Evolutionary conservation across 805 yeast species (phyloP).

Genomic region (Scheffersomyces spartinae): DNA sequence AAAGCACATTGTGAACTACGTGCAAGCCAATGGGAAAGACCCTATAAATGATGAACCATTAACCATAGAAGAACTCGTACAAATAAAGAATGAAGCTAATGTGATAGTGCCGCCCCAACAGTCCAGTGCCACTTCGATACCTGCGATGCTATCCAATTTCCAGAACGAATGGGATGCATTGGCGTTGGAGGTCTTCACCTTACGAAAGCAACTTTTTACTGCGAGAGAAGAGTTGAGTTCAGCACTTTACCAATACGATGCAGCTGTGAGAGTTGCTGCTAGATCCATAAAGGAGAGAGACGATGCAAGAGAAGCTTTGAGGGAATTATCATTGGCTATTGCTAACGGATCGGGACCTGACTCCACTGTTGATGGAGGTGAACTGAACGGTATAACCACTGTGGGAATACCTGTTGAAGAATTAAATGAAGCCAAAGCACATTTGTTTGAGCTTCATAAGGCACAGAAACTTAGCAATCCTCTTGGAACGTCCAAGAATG

Average conservation of each 20-base stretch:
- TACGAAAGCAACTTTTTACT: slow-evolving; percentile 58
- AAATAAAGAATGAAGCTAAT: slow-evolving; percentile 9
- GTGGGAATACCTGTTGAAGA: slow-evolving; percentile 10
- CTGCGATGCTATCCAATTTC: slow-evolving; percentile 59
- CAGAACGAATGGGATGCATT: slow-evolving; percentile 89
- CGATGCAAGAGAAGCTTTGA: slow-evolving; percentile 55
- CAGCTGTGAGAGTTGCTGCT: slow-evolving; percentile 80
- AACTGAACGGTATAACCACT: slow-evolving; percentile 1
- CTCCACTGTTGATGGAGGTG: slow-evolving; percentile 2
- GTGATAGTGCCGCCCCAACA: slow-evolving; percentile 26
- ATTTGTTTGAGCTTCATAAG: slow-evolving; percentile 25
- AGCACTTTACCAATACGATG: slow-evolving; percentile 78
- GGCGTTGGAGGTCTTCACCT: slow-evolving; percentile 66
- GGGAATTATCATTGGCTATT: slow-evolving; percentile 36
- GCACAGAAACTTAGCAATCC: slow-evolving; percentile 15
- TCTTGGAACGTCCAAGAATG: too few species aligned
- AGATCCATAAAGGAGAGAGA: slow-evolving; percentile 65
- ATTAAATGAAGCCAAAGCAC: slow-evolving; percentile 18
- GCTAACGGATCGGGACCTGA: slow-evolving; percentile 13
- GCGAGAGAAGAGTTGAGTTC: slow-evolving; percentile 65
- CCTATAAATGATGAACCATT: slow-evolving; percentile 65
- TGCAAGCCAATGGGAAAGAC: slow-evolving; percentile 56
- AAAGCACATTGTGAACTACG: slow-evolving; percentile 45
- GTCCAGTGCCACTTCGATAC: slow-evolving; percentile 56
- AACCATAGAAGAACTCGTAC: slow-evolving; percentile 44